Evolutionary conservation across 306 rosid species (phyloP), one percentile per base, ranked within the genome.

Genomic region (Lagenaria siceraria): DNA sequence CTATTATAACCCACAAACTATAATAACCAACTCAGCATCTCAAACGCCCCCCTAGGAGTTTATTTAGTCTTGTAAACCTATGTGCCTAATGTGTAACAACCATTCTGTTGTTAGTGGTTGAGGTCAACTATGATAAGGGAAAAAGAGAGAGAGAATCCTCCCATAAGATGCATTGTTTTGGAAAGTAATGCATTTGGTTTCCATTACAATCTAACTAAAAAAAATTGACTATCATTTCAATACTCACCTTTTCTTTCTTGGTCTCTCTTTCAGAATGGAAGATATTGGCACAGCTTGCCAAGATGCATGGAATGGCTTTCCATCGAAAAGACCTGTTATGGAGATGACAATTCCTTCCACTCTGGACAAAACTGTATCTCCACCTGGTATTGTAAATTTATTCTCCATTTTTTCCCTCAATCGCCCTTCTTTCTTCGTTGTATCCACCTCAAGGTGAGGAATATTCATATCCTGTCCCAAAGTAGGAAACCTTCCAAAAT

Each of bases 321-420:
- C 98, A 59, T 94, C 98, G 14, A 77, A 80, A 78, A 87, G 95
- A 80, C 98, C 93, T 3, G 72, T 94, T 65, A 92, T 92, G 33
- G 98, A 94, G 89, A 94, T 94, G 97, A 87, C 98, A 75, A 91
- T 94, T 80, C 97, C 98, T 76, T 94, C 98, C 29, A 80, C 78
- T 61, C 81, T 94, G 54, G 98, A 94, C 88, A 86, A 87, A 76
- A 92, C 96, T 73, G 82, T 94, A 82, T 91, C 98, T 82, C 97
- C 97, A 48, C 92, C 95, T 48, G 98, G 97, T 94, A 88, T 27
- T 9, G 62, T 27, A 27, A 33, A 73, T 49, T 22, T 27, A 35
- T 35, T 18, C 68, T 63, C 22, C 74, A 38, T 52, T 29, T 27
- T 8, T n/a, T 73, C 46, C 80, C 58, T 78, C 74, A 82, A 43